Evolutionary conservation across 345 rosid species (phyloP).

Genomic region (Linum tenue): DNA sequence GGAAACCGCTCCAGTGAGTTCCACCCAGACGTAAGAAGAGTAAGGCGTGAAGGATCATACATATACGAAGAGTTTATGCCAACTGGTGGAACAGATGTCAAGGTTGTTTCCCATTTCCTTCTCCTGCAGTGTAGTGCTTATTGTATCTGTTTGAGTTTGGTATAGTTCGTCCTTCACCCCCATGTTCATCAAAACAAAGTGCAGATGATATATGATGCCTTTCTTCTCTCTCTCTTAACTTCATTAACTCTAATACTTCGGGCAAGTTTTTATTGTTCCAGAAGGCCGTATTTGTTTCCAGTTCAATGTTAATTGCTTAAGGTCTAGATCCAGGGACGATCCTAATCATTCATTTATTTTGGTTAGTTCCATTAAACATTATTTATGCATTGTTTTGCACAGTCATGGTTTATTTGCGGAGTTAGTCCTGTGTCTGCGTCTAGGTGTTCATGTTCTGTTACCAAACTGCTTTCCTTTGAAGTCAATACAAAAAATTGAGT

Average conservation of each 20-base stretch:
- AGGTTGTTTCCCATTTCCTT: slow-evolving; percentile 36
- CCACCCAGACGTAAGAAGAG: slow-evolving; percentile 97
- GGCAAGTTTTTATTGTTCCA: too few species aligned
- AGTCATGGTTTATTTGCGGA: not conserved
- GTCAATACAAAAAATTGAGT: not conserved
- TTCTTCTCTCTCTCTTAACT: not conserved
- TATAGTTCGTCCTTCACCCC: not conserved
- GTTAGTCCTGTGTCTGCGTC: not conserved
- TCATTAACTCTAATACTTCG: too few species aligned
- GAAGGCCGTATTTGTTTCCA: too few species aligned
- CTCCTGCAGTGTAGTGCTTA: slow-evolving; percentile 21
- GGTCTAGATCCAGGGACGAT: too few species aligned
- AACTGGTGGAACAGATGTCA: slow-evolving; percentile 99
- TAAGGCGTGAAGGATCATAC: slow-evolving; percentile 95
- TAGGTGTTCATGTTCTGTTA: not conserved
- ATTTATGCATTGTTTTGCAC: not conserved
- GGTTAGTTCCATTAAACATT: too few species aligned
- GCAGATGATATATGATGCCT: not conserved
- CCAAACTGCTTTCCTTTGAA: not conserved
- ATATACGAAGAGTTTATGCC: slow-evolving; percentile 99
- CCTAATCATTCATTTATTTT: too few species aligned
- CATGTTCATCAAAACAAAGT: too few species aligned
- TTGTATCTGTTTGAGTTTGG: not conserved
- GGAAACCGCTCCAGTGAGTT: slow-evolving; percentile 98
- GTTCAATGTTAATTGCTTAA: too few species aligned